phyloP scores from a whole-genome alignment of 169 alveolate genomes.

The Miamiensis avidus region DNA sequence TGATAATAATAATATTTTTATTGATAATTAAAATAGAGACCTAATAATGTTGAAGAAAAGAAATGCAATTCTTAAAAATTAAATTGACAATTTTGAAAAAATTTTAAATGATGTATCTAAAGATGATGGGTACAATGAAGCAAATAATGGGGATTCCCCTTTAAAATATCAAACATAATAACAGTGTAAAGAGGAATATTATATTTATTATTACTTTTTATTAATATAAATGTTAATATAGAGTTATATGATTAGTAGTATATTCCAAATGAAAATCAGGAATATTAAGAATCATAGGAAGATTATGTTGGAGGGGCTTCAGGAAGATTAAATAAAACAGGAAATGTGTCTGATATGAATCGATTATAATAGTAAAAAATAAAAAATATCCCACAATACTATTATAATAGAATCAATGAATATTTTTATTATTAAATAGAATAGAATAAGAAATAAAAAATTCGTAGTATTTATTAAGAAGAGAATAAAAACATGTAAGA shows the following conservation, averaged over 20 bases:
- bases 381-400: too few relatives aligned
- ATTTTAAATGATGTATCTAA: conserved; percentile 28
- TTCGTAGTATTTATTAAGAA: conserved; percentile 18
- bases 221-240: not conserved
- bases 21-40: conserved; percentile 8
- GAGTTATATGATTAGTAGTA: not conserved
- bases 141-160: not conserved
- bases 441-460: conserved; percentile 40
- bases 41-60: conserved; percentile 39
- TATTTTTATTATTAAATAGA: not conserved
- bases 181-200: not conserved
- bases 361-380: too few relatives aligned
- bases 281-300: not conserved
- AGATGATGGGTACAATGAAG: conserved; percentile 7
- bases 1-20: not conserved
- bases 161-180: too few relatives aligned
- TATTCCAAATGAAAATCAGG: not conserved
- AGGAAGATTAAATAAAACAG: too few relatives aligned
- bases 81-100: conserved; percentile 44
- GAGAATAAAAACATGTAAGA: conserved; percentile 41
- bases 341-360: too few relatives aligned
- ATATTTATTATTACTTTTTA: not conserved
- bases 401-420: too few relatives aligned
- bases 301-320: not conserved
- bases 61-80: conserved; percentile 38